Percentiles rank a stretch among this genome's conserved stretches.
Evolutionary conservation across 371 early-diverging fungal genomes (phyloP).

Genomic region (Vittaforma corneae): DNA sequence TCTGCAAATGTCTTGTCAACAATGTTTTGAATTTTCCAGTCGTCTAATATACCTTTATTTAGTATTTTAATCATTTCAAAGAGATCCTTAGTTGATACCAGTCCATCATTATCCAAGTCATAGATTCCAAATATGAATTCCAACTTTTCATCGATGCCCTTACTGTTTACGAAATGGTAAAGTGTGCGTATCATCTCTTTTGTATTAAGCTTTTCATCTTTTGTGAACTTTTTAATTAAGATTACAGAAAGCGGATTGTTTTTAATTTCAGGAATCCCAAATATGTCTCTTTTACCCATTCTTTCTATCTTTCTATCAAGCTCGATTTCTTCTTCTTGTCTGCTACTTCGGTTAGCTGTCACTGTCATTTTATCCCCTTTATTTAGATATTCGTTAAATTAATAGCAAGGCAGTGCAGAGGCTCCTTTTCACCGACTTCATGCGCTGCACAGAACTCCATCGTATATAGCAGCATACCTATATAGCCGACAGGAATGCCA

Average conservation of each 20-base stretch:
- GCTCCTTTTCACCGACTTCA: too few relatives aligned
- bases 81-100: slow-evolving; percentile 4
- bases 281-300: slow-evolving; percentile 9
- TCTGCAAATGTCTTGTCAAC: slow-evolving; percentile 74
- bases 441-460: too few relatives aligned
- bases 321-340: too few relatives aligned
- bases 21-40: slow-evolving; percentile 85
- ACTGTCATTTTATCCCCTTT: too few relatives aligned
- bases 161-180: not conserved
- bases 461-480: too few relatives aligned
- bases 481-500: too few relatives aligned
- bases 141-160: slow-evolving; percentile 2
- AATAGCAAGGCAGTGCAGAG: too few relatives aligned
- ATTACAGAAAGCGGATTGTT: not conserved
- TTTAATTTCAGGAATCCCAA: not conserved
- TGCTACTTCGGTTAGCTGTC: too few relatives aligned
- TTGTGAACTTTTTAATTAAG: not conserved
- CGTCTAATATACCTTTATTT: slow-evolving; percentile 73
- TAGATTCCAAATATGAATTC: not conserved
- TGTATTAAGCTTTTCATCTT: not conserved
- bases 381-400: too few relatives aligned
- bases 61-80: slow-evolving; percentile 2
- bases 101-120: slow-evolving; percentile 3
- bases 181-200: not conserved
- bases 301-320: too few relatives aligned